Evolutionary conservation across 805 yeast genomes (phyloP).

Genomic region (Barnettozyma wickerhamii): DNA sequence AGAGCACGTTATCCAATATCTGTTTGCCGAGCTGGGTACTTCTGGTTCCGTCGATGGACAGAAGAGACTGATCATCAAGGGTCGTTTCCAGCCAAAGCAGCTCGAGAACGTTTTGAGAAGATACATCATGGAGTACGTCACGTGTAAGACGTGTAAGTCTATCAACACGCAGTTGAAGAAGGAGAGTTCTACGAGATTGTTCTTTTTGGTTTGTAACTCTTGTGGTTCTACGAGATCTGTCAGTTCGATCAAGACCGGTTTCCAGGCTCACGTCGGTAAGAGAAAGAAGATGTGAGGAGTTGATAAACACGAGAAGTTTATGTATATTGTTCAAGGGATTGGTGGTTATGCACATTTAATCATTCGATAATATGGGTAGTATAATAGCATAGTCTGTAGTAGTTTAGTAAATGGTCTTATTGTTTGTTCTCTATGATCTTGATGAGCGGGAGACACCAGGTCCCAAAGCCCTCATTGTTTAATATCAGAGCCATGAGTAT

Average conservation of each 20-base stretch:
- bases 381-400: neutral
- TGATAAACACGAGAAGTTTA: neutral
- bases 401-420: neutral
- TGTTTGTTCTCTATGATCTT: conserved; percentile 42
- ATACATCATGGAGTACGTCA: conserved; percentile 94
- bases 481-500: conserved; percentile 49
- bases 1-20: conserved; percentile 93
- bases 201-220: conserved; percentile 94
- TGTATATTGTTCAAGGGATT: neutral
- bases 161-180: conserved; percentile 94
- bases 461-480: conserved; percentile 48
- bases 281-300: conserved; percentile 53
- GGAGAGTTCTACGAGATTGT: conserved; percentile 94
- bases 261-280: conserved; percentile 95
- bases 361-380: neutral
- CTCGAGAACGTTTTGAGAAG: conserved; percentile 95
- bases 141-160: conserved; percentile 98
- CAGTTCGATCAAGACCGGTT: conserved; percentile 97
- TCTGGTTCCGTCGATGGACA: conserved; percentile 99
- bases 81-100: conserved; percentile 97
- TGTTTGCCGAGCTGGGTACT: conserved; percentile 99
- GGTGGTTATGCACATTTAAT: no score
- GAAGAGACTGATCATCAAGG: conserved; percentile 94
- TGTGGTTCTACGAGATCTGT: conserved; percentile 98
- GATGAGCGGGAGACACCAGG: conserved; percentile 67